Evolutionary conservation across 179 eudicot genomes (phyloP).

Genomic region (Beta lomatogona): DNA sequence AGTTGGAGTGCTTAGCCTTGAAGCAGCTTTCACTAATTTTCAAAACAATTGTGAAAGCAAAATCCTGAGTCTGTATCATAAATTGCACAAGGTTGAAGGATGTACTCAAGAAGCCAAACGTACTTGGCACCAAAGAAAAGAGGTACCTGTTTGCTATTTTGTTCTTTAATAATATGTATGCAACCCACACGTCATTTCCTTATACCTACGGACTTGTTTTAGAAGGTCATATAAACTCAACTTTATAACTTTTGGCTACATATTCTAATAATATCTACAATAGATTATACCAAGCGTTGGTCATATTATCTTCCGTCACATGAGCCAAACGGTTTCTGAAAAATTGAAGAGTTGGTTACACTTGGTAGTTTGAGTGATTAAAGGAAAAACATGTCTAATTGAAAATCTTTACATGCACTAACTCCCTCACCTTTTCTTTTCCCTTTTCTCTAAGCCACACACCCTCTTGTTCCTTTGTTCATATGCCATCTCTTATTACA

Average conservation of each 20-base stretch:
- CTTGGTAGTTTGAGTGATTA: background rate
- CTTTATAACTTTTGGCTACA: background rate
- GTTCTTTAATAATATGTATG: background rate
- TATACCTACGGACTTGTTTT: too few species aligned
- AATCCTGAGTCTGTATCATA: conserved; percentile 48
- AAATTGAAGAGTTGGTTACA: background rate
- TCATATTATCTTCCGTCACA: background rate
- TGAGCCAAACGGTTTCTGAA: background rate
- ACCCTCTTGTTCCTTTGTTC: background rate
- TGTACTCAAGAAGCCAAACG: conserved; percentile 42
- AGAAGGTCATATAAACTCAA: too few species aligned
- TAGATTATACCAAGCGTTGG: background rate
- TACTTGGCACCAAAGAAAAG: conserved; percentile 56
- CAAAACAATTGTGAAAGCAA: conserved; percentile 50
- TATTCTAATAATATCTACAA: background rate
- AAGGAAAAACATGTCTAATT: background rate
- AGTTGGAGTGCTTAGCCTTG: conserved; percentile 47
- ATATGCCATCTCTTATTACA: background rate
- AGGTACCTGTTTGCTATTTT: conserved; percentile 43
- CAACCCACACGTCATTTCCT: background rate
- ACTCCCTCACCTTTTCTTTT: background rate
- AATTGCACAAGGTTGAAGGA: conserved; percentile 50
- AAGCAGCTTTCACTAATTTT: conserved; percentile 53
- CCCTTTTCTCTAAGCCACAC: background rate
- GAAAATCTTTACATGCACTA: background rate